Evolutionary conservation across 768 basidiomycete species (phyloP).

Genomic region (Xerocomellus intermedius): DNA sequence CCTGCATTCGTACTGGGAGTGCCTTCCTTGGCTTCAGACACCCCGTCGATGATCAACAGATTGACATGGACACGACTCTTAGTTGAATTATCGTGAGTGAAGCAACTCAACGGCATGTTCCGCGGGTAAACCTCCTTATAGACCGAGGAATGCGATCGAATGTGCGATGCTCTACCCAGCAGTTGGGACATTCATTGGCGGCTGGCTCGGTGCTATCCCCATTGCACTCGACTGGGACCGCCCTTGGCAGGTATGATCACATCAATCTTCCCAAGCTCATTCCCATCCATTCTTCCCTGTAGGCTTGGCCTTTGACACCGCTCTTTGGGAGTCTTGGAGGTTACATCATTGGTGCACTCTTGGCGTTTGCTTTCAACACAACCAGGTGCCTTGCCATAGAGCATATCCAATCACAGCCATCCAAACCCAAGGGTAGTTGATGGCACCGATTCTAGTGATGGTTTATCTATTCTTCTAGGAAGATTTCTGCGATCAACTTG

Average conservation of each 20-base stretch:
- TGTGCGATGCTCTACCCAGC: constrained; percentile 77
- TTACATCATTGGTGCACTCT: constrained; percentile 58
- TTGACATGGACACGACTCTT: constrained; percentile 79
- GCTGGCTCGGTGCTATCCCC: constrained; percentile 80
- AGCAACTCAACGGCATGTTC: background rate
- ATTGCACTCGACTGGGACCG: constrained; percentile 96
- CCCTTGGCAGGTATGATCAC: constrained; percentile 83
- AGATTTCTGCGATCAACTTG: constrained; percentile 15
- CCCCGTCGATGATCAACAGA: constrained; percentile 50
- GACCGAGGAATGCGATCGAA: constrained; percentile 66
- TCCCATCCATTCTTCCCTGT: background rate
- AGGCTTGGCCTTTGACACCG: constrained; percentile 85
- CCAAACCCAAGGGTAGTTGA: constrained; percentile 27
- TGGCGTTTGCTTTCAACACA: constrained; percentile 48
- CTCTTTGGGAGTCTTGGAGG: constrained; percentile 71
- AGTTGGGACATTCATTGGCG: constrained; percentile 67
- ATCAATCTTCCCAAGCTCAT: constrained; percentile 3
- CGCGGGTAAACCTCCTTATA: constrained; percentile 24
- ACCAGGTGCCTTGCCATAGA: constrained; percentile 39
- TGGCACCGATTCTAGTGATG: background rate
- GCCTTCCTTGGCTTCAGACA: constrained; percentile 46
- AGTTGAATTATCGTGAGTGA: constrained; percentile 74
- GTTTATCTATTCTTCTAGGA: background rate
- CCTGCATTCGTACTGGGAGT: constrained; percentile 69
- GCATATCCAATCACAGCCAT: constrained; percentile 28